Percentiles rank a stretch among this genome's conserved stretches.
phyloP scores from a whole-genome alignment of 495 filamentous ascomycete species.

The Trichocladium uniseriatum region DNA sequence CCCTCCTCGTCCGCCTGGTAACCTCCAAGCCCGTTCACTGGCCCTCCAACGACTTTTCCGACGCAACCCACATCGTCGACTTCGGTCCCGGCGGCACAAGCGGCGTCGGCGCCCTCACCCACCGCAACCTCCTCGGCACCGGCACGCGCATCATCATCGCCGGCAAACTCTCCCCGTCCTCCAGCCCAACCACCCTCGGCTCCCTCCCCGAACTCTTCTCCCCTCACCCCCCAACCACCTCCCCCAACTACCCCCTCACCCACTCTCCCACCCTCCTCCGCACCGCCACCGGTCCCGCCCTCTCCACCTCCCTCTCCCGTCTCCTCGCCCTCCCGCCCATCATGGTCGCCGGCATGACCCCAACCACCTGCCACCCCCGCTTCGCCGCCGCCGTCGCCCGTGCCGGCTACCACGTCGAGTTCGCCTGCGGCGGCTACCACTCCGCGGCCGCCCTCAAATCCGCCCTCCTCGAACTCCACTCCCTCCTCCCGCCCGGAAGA shows the following conservation, averaged over 20 bases:
- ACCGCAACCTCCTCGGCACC: neutral
- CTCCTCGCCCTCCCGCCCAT: constrained; percentile 51
- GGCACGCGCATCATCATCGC: neutral
- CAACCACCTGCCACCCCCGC: constrained; percentile 84
- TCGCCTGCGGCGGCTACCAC: constrained; percentile 89
- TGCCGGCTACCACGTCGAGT: constrained; percentile 84
- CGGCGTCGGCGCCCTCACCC: neutral
- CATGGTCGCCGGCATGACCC: constrained; percentile 95
- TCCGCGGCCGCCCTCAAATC: constrained; percentile 79
- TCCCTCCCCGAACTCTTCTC: neutral
- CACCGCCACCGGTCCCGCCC: too few relatives aligned
- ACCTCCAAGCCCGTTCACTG: neutral
- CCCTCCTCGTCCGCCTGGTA: neutral
- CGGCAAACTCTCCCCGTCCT: neutral
- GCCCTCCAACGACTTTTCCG: neutral
- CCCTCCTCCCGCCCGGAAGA: constrained; percentile 74
- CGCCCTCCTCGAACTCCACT: constrained; percentile 79
- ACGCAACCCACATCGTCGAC: neutral
- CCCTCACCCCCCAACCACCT: neutral
- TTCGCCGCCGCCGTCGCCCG: constrained; percentile 91
- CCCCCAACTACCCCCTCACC: too few relatives aligned
- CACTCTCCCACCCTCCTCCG: too few relatives aligned
- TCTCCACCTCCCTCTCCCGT: too few relatives aligned
- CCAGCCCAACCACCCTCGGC: neutral
- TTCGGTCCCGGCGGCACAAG: neutral